These are phyloP conservation scores for Skeletonema tropicum DNA, from an alignment of 108 stramenopile species.

Conservation along the genomic window DNA sequence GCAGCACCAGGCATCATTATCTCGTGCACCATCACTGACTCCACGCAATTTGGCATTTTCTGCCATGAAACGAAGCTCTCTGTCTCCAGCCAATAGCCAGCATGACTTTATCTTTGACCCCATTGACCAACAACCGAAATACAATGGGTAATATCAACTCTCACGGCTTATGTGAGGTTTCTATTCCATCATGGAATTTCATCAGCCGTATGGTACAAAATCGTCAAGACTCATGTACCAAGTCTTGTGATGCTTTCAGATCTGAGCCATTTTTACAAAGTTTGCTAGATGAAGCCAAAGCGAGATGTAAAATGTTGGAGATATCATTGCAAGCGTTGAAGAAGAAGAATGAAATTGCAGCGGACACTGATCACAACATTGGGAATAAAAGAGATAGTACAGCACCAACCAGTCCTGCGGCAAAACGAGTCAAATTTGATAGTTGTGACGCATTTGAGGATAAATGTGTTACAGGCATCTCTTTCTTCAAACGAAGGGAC, in stretches of 20 bases:
- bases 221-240: slow-evolving; percentile 9
- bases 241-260: slow-evolving; percentile 29
- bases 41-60: slow-evolving; percentile 25
- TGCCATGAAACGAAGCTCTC: slow-evolving; percentile 3
- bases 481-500: slow-evolving; percentile 2
- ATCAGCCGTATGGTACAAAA: slow-evolving; percentile 24
- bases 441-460: no score
- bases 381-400: slow-evolving; percentile 6
- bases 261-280: slow-evolving; percentile 24
- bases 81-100: slow-evolving; percentile 7
- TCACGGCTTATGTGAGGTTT: neutral
- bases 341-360: neutral
- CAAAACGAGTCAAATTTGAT: slow-evolving; percentile 5
- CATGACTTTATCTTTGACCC: slow-evolving; percentile 22
- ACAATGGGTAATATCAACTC: neutral
- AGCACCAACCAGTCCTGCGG: neutral
- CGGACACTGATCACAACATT: neutral
- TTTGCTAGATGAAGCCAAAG: slow-evolving; percentile 18
- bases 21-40: slow-evolving; percentile 16
- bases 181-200: slow-evolving; percentile 33
- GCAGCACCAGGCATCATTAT: neutral
- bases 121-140: slow-evolving; percentile 18
- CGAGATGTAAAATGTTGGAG: slow-evolving; percentile 20
- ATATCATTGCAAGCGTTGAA: slow-evolving; percentile 1
- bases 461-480: slow-evolving; percentile 3